A percentile compares a stretch with the other conserved stretches of the same genome.
These are phyloP conservation scores for Fusarium armeniacum DNA, from an alignment of 2,329 filamentous ascomycete species.

Conservation along the genomic window DNA sequence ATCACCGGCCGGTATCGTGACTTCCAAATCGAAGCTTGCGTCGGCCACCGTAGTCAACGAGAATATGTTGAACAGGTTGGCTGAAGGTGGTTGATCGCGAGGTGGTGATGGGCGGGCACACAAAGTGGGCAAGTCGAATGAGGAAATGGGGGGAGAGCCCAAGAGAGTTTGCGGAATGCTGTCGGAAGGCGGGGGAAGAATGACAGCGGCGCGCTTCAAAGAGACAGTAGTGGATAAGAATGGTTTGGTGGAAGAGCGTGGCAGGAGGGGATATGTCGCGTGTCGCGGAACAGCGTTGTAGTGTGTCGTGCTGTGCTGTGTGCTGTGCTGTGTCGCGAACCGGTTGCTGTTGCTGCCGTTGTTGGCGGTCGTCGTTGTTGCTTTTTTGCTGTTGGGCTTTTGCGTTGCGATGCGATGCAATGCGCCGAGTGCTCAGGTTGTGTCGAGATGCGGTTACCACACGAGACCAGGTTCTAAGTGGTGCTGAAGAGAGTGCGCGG, in stretches of 20 bases:
- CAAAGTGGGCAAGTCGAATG: conserved; percentile 23
- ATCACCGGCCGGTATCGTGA: conserved; percentile 32
- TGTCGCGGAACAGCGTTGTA: conserved; percentile 42
- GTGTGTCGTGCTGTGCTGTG: conserved; percentile 31
- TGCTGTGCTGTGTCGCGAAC: conserved; percentile 29
- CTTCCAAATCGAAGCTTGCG: conserved; percentile 31
- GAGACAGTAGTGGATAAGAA: conserved; percentile 28
- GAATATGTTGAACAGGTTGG: conserved; percentile 13
- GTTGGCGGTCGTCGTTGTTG: conserved; percentile 35
- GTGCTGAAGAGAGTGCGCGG: conserved; percentile 41
- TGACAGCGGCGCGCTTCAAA: conserved; percentile 45
- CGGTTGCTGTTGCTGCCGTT: conserved; percentile 12
- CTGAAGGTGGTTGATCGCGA: conserved; percentile 32
- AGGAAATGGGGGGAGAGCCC: conserved; percentile 24
- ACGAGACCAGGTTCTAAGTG: conserved; percentile 50
- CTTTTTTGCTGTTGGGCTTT: conserved; percentile 32
- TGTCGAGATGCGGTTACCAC: conserved; percentile 49
- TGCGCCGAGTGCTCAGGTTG: conserved; percentile 44
- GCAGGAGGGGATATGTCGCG: conserved; percentile 35
- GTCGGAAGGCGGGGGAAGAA: conserved; percentile 45
- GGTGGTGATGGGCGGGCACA: conserved; percentile 22
- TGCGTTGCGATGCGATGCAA: conserved; percentile 29
- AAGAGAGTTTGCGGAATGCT: conserved; percentile 33
- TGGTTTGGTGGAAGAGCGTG: conserved; percentile 20
- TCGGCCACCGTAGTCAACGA: conserved; percentile 29